phyloP scores from a whole-genome alignment of 345 rosid species.

The Brassica nigra region DNA sequence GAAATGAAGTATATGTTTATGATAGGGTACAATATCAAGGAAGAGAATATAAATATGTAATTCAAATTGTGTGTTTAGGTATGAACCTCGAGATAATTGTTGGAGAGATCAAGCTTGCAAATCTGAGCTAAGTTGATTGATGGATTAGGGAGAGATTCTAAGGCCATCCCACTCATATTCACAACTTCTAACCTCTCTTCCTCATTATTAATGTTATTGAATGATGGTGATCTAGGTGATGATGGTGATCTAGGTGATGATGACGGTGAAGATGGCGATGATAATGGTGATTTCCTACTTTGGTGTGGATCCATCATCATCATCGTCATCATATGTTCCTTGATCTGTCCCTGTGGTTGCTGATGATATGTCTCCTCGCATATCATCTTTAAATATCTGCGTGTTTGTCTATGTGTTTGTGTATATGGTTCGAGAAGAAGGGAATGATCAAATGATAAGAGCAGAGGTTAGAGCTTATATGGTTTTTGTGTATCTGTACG shows the following conservation, averaged over 20 bases:
- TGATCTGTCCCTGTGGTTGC: slow-evolving; percentile 28
- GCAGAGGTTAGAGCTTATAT: slow-evolving; percentile 23
- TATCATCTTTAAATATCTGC: slow-evolving; percentile 33
- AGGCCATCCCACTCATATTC: slow-evolving; percentile 71
- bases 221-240: slow-evolving; percentile 32
- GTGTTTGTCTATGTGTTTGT: not conserved
- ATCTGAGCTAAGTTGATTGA: slow-evolving; percentile 62
- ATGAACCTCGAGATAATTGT: slow-evolving; percentile 76
- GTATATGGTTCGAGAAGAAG: slow-evolving; percentile 16
- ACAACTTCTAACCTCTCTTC: slow-evolving; percentile 54
- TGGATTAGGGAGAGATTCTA: slow-evolving; percentile 63
- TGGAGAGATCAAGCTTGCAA: slow-evolving; percentile 78
- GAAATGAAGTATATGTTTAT: slow-evolving; percentile 11
- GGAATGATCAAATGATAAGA: slow-evolving; percentile 22
- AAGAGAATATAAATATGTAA: not conserved
- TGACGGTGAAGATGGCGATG: slow-evolving; percentile 13
- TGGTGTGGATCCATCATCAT: slow-evolving; percentile 39
- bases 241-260: slow-evolving; percentile 9
- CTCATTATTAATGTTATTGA: slow-evolving; percentile 30
- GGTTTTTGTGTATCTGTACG: slow-evolving; percentile 17
- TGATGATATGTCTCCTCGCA: slow-evolving; percentile 39
- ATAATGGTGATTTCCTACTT: slow-evolving; percentile 14
- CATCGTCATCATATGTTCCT: slow-evolving; percentile 38
- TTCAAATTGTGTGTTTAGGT: not conserved
- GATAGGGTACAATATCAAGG: not conserved